phyloP scores from a whole-genome alignment of 73 alveolate genomes.

The Paramecium tetraurelia region DNA sequence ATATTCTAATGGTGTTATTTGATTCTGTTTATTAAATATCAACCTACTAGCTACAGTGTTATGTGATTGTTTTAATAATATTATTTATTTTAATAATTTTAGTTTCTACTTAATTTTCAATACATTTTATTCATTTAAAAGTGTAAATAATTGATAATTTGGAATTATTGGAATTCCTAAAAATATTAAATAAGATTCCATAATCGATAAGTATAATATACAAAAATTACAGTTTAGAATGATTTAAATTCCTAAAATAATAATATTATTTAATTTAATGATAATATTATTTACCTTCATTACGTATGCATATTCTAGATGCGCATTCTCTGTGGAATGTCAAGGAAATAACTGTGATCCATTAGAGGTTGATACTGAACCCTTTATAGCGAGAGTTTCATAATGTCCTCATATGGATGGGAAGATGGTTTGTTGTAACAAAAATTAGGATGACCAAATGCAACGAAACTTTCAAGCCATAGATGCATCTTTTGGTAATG shows the following conservation, averaged over 20 bases:
- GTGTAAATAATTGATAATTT: not conserved
- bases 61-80: too few species aligned
- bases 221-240: not conserved
- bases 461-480: not conserved
- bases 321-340: not conserved
- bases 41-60: too few species aligned
- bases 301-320: not conserved
- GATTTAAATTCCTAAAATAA: not conserved
- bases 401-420: not conserved
- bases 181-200: not conserved
- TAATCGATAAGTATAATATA: not conserved
- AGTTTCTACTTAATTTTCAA: too few species aligned
- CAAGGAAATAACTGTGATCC: constrained; percentile 8
- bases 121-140: not conserved
- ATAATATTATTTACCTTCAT: not conserved
- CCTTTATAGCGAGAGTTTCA: not conserved
- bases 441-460: not conserved
- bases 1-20: too few species aligned
- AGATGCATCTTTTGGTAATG: constrained; percentile 32
- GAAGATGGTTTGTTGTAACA: not conserved
- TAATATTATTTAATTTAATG: not conserved
- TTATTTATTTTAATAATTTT: too few species aligned
- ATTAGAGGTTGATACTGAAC: constrained; percentile 28
- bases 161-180: not conserved
- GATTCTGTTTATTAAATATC: too few species aligned